Evolutionary conservation across 176 grass and related monocot species (phyloP).

Genomic region (Musa acuminata): DNA sequence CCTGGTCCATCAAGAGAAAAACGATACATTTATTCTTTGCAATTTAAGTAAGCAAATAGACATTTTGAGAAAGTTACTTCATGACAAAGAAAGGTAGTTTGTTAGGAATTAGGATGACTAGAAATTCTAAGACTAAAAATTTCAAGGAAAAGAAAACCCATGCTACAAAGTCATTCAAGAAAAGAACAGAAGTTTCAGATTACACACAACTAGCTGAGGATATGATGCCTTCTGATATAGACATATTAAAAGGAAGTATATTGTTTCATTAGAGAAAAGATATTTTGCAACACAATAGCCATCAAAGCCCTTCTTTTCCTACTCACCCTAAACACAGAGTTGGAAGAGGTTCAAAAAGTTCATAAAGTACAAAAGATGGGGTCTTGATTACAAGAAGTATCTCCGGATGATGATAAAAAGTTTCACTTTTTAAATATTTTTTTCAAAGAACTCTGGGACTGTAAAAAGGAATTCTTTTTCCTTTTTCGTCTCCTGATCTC

Average conservation of each 20-base stretch:
- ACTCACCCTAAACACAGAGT: no score
- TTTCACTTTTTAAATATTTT: background rate
- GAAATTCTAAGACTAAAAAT: background rate
- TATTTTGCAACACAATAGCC: no score
- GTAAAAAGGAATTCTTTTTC: background rate
- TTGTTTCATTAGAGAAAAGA: no score
- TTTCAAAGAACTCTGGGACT: background rate
- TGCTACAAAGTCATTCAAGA: background rate
- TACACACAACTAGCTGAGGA: background rate
- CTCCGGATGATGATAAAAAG: background rate
- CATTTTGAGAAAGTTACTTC: background rate
- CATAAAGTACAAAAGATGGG: background rate
- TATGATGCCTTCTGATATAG: no score
- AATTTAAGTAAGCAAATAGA: background rate
- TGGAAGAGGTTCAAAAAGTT: no score
- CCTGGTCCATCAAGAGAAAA: conserved; percentile 32
- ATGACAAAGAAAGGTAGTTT: no score
- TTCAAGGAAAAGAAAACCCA: background rate
- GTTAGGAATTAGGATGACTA: background rate
- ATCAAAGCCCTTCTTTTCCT: no score
- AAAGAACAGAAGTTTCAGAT: background rate
- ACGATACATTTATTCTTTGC: background rate
- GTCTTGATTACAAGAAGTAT: background rate
- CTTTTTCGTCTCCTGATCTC: background rate
- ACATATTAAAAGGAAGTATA: no score